phyloP scores from a whole-genome alignment of 345 rosid genomes.

The Litchi chinensis region DNA sequence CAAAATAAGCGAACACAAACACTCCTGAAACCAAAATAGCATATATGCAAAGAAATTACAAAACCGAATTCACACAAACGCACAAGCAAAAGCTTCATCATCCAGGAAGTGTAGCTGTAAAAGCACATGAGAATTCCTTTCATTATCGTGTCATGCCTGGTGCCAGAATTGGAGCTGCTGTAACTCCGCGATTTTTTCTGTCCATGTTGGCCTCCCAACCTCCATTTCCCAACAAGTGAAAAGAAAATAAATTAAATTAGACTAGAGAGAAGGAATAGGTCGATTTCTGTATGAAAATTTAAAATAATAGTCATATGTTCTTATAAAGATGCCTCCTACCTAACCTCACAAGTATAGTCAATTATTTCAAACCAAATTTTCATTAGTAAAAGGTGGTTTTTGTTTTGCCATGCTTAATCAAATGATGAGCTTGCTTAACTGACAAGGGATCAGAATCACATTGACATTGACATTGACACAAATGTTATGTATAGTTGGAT shows the following conservation, averaged over 20 bases:
- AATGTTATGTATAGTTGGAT: no score
- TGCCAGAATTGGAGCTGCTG: slow-evolving; percentile 32
- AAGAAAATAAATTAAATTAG: neutral
- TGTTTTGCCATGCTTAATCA: neutral
- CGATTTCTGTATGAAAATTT: neutral
- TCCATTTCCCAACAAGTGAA: slow-evolving; percentile 9
- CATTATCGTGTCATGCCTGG: slow-evolving; percentile 42
- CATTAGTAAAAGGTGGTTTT: neutral
- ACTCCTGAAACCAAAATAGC: neutral
- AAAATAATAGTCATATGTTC: neutral
- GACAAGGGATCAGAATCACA: neutral
- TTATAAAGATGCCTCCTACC: neutral
- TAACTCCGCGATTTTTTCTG: slow-evolving; percentile 38
- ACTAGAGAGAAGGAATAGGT: neutral
- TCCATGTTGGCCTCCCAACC: slow-evolving; percentile 54
- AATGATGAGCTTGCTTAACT: neutral
- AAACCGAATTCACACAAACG: neutral
- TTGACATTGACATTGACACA: neutral
- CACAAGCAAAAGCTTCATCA: neutral
- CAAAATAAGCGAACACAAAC: neutral
- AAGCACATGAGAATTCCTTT: neutral
- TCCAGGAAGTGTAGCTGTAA: neutral
- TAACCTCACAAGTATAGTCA: neutral
- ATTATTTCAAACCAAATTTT: neutral
- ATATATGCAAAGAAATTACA: neutral